Base-by-base conservation (phyloP, 345 rosid genomes). In the Murraya koenigii region DNA sequence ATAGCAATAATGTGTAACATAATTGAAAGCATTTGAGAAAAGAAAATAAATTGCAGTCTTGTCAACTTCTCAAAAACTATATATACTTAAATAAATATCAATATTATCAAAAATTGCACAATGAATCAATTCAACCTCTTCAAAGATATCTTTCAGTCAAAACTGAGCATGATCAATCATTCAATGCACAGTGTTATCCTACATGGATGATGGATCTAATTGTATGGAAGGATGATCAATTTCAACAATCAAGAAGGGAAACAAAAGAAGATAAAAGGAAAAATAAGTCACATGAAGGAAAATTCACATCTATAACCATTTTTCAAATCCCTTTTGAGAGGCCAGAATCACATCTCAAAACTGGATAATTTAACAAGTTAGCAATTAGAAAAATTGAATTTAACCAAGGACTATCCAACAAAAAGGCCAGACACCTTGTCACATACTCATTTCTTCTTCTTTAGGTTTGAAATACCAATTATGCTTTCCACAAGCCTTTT, bases 351-450 rank as follows among this genome's bases (percentile, higher is more conserved):
- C 20, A 54, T 35, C 33, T 36, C 7, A 28, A 28, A 55, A 17
- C 71, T 25, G 23, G 55, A 54, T 38, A 66, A 25, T 38, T 38
- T 32, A 17, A 7, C 72, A 66, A 35, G 47, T 41, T 26, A 71
- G 52, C 56, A 52, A 32, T 54, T 22, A 71, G 33, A 36, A 52
- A 32, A 73, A 25, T 5, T 35, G 23, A 71, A 52, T 80, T 75
- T 58, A 74, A 47, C 69, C 39, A 26, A 62, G 39, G 60, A 64
- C 75, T 35, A 22, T 64, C 77, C 58, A 66, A 65, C 66, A 23
- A 25, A 84, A 76, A 84, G 49, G 75, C 67, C 66, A 72, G 72
- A 73, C 84, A 72, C 81, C 81, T 78, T 74, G 77, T 75, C 72
- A 26, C 67, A 76, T 78, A 80, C 85, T 72, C 81, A 67, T 70